Base-by-base conservation (phyloP, 345 rosid genomes). In the Pugionium cornutum region DNA sequence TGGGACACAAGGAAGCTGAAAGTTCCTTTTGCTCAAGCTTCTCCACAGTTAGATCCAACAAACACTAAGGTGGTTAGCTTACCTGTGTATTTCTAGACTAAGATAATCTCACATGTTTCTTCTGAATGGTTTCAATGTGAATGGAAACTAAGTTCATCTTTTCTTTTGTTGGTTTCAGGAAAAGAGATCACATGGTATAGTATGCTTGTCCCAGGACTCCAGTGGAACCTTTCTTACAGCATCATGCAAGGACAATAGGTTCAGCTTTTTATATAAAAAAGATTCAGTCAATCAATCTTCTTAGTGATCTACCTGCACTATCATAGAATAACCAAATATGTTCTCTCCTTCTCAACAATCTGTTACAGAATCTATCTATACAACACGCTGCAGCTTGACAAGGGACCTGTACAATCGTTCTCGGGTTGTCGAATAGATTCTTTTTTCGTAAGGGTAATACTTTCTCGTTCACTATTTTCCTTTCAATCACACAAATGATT, bases 241-340 rank as follows among this genome's bases (percentile, higher is more conserved):
- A 75, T 88, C 96, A 49, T 90, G 97, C 91, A 94, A 83, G 92
- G 95, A 88, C 73, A 83, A 82, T 65, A 88, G 90, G 99, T 90
- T 67, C 7, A 46, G 42, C 0, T 36, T 36, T 56, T 58, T 4
- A 18, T 18, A 18, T 18, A 18, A 18, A 18, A 18, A 42, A 11
- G 29, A 72, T 18, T 30, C 39, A 40, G 49, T n/a, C 44, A 4
- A 2, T 44, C 8, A 59, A 18, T 44, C 31, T n/a, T 6, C 29
- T 8, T 39, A 46, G 37, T 34, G 65, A 54, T 2, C 2, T 3
- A 4, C 25, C 26, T 49, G 45, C 36, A 69, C 30, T 47, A 26
- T 9, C 5, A 32, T 32, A 32, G 9, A 28, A 7, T 71, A 50
- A 72, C 66, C 18, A 49, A 32, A 28, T 37, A 51, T 51, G 9